These are phyloP conservation scores for Trichoderma gamsii DNA, from an alignment of 495 filamentous ascomycete genomes.

Conservation along the genomic window DNA sequence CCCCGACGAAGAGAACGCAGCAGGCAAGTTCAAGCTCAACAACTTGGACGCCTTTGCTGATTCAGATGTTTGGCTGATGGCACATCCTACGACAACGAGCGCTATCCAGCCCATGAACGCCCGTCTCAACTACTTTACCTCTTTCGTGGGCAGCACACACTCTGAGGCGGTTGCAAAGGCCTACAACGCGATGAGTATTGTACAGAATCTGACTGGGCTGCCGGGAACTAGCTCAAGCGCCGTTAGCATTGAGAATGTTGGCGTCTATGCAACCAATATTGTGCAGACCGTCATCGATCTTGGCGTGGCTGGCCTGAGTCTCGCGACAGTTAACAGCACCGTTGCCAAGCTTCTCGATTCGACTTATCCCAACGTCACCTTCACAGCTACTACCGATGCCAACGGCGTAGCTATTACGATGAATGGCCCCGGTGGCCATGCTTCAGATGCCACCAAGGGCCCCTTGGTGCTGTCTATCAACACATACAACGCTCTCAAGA, in stretches of 20 bases:
- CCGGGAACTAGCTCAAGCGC: constrained; percentile 22
- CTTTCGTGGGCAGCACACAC: constrained; percentile 20
- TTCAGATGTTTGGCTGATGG: constrained; percentile 51
- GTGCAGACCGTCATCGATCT: constrained; percentile 21
- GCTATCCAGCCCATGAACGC: constrained; percentile 26
- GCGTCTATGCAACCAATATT: constrained; percentile 37
- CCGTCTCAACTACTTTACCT: constrained; percentile 21
- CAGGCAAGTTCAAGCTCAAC: constrained; percentile 49
- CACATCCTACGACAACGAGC: constrained; percentile 30
- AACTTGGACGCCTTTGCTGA: constrained; percentile 48
- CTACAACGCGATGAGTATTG: constrained; percentile 22
- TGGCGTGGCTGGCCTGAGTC: constrained; percentile 19
- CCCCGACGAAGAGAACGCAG: constrained; percentile 53
- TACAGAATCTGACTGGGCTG: constrained; percentile 19
- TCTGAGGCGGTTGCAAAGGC: constrained; percentile 21
- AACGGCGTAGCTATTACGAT: constrained; percentile 20
- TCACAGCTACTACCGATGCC: constrained; percentile 17
- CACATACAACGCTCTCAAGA: constrained; percentile 22
- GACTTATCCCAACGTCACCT: constrained; percentile 19
- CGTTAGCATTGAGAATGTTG: constrained; percentile 32
- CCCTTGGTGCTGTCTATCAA: constrained; percentile 23
- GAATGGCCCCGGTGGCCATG: constrained; percentile 24
- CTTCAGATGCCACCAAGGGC: constrained; percentile 23
- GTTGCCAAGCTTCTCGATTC: constrained; percentile 20
- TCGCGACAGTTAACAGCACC: constrained; percentile 20